Percentiles rank a stretch among this genome's conserved stretches.
Conservation (phyloP, 2,329 filamentous ascomycete genomes). For the Cladosporium sp. region DNA sequence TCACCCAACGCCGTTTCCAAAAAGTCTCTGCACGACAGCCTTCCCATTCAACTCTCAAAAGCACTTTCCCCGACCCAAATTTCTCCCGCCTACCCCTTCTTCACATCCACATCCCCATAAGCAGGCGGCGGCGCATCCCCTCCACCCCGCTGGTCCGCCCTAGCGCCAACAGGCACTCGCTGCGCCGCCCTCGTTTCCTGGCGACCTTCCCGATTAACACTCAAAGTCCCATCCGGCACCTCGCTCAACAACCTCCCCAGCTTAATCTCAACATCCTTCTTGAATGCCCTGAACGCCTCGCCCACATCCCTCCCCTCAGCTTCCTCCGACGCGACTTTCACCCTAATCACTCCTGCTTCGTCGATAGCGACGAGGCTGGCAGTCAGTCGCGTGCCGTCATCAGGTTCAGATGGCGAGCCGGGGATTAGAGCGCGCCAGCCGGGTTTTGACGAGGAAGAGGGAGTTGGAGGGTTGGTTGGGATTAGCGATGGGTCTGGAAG, state of each 20-base stretch:
- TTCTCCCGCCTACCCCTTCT: neutral
- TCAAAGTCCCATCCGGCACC: slow-evolving; percentile 13
- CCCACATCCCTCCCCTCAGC: slow-evolving; percentile 18
- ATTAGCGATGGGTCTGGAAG: neutral
- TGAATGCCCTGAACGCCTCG: slow-evolving; percentile 23
- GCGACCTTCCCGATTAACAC: neutral
- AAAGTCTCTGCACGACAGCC: no score
- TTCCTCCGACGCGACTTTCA: slow-evolving; percentile 20
- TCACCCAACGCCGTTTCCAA: no score
- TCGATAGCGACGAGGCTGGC: slow-evolving; percentile 21
- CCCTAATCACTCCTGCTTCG: slow-evolving; percentile 19
- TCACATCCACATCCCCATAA: slow-evolving; percentile 13
- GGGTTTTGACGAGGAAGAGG: neutral
- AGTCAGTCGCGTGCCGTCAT: slow-evolving; percentile 15
- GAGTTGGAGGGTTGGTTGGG: neutral
- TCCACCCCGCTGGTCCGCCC: neutral
- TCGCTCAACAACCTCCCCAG: slow-evolving; percentile 19
- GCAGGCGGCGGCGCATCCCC: slow-evolving; percentile 13
- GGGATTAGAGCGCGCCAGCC: neutral
- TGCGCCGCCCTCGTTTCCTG: neutral
- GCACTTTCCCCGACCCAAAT: no score
- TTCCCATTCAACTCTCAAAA: no score
- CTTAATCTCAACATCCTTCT: slow-evolving; percentile 21
- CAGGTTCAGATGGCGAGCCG: neutral
- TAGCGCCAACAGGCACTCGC: neutral